phyloP scores from a whole-genome alignment of 306 rosid genomes.

The Ziziphus jujuba region DNA sequence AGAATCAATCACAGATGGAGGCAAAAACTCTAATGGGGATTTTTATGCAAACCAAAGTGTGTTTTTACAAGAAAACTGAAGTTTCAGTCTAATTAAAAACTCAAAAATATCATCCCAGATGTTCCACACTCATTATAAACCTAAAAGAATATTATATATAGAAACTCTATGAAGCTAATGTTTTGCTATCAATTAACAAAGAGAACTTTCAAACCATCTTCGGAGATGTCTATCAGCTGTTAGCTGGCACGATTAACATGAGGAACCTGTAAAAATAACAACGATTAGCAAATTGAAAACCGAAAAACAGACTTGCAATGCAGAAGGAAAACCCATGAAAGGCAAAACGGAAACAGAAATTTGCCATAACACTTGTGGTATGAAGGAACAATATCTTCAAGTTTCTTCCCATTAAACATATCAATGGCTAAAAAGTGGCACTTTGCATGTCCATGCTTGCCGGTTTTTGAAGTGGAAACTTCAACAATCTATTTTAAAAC shows the following conservation, averaged over 20 bases:
- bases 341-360: neutral
- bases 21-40: no score
- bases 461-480: conserved; percentile 76
- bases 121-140: no score
- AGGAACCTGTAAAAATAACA: conserved; percentile 54
- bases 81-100: no score
- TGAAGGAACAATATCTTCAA: conserved; percentile 74
- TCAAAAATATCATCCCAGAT: conserved; percentile 83
- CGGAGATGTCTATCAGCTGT: conserved; percentile 75
- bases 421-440: conserved; percentile 78
- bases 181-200: neutral
- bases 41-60: neutral
- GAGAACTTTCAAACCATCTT: conserved; percentile 67
- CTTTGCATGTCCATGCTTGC: conserved; percentile 77
- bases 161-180: no score
- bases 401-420: conserved; percentile 70
- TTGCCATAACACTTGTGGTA: conserved; percentile 61
- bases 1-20: no score
- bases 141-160: no score
- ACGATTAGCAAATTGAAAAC: neutral
- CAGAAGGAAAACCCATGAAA: conserved; percentile 2
- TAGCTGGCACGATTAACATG: conserved; percentile 69
- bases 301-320: neutral
- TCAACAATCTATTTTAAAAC: conserved; percentile 41
- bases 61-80: conserved; percentile 28